phyloP scores from a whole-genome alignment of 225 moss, liverwort and hornwort genomes.

The Rhytidiadelphus loreus region DNA sequence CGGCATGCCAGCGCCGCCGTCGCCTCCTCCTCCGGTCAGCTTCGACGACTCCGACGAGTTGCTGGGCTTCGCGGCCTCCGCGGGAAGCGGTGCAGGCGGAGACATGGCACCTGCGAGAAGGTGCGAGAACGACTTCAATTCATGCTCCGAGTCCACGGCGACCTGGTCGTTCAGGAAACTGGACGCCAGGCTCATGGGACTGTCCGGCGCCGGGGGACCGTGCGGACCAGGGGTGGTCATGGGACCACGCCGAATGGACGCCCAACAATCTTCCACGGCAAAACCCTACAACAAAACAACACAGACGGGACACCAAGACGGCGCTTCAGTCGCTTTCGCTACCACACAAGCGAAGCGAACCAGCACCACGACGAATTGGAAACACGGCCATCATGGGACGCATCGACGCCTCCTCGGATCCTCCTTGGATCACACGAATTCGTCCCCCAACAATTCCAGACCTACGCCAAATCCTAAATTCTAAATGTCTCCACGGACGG shows the following conservation, averaged over 20 bases:
- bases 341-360: background rate
- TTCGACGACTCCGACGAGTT: background rate
- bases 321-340: background rate
- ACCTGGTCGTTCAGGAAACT: constrained; percentile 47
- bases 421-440: background rate
- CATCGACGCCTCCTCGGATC: background rate
- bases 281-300: constrained; percentile 17
- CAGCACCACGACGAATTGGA: background rate
- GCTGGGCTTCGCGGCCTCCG: background rate
- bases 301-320: background rate
- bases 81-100: background rate
- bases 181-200: constrained; percentile 62
- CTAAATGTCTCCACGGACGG: background rate
- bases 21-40: background rate
- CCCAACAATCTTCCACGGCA: background rate
- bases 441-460: background rate
- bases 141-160: constrained; percentile 54
- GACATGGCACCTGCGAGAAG: constrained; percentile 72
- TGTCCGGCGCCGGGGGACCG: constrained; percentile 19
- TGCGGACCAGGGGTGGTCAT: constrained; percentile 10
- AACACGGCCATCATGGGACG: background rate
- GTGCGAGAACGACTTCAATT: constrained; percentile 64
- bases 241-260: background rate
- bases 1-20: background rate
- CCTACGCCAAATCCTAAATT: background rate